phyloP scores from a whole-genome alignment of 495 filamentous ascomycete species.

The Aspergillus cavernicola region DNA sequence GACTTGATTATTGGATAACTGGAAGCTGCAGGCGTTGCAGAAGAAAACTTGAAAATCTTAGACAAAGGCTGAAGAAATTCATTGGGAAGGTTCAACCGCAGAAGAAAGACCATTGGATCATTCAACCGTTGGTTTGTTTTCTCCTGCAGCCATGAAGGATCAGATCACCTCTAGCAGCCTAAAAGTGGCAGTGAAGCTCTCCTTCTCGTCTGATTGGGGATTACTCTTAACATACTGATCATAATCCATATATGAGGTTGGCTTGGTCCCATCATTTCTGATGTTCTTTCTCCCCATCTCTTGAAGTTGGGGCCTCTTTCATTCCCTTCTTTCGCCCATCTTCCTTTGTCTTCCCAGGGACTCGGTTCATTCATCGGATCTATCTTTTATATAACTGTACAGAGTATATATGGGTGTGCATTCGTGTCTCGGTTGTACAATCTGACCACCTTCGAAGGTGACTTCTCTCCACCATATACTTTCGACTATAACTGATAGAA shows the following conservation, averaged over 20 bases:
- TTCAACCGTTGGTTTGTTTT: neutral
- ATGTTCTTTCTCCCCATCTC: neutral
- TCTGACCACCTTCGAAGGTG: neutral
- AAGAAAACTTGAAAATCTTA: neutral
- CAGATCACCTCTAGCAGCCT: neutral
- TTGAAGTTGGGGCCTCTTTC: neutral
- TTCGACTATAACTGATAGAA: neutral
- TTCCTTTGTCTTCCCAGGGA: neutral
- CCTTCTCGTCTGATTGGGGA: constrained; percentile 1
- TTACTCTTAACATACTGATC: neutral
- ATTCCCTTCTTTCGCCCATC: constrained; percentile 1
- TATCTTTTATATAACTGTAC: too few relatives aligned
- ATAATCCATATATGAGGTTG: neutral
- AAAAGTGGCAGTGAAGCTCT: constrained; percentile 5
- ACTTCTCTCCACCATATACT: neutral
- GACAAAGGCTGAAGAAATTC: neutral
- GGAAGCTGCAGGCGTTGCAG: neutral
- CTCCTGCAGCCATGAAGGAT: constrained; percentile 7
- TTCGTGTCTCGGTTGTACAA: neutral
- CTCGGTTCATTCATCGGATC: neutral
- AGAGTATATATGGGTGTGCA: neutral
- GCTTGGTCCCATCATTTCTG: neutral
- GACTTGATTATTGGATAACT: constrained; percentile 3
- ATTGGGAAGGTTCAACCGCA: neutral
- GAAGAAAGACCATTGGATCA: neutral